These are phyloP conservation scores for Gyrodon lividus DNA, from an alignment of 768 basidiomycete species.

Conservation along the genomic window DNA sequence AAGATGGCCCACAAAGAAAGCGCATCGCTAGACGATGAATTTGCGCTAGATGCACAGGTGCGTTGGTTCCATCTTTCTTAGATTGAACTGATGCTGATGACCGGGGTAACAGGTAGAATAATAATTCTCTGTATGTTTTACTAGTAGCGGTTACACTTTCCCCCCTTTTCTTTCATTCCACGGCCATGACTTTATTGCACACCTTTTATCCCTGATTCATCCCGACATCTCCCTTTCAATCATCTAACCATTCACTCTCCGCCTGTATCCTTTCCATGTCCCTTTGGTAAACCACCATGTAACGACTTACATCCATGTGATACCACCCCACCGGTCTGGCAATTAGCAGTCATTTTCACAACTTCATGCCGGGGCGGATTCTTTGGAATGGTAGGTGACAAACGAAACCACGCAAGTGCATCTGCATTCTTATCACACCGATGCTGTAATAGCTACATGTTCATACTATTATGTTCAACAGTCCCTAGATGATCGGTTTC, in stretches of 20 bases:
- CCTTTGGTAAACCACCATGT: conserved; percentile 15
- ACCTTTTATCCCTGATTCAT: conserved; percentile 9
- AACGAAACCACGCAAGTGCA: too few species aligned
- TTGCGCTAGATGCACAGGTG: not conserved
- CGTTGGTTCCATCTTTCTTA: not conserved
- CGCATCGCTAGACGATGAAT: conserved; percentile 61
- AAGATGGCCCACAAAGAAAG: conserved; percentile 74
- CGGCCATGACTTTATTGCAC: conserved; percentile 14
- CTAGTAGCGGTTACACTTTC: conserved; percentile 1
- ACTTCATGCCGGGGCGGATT: not conserved
- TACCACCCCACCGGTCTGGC: not conserved
- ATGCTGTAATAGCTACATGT: too few species aligned
- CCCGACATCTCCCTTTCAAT: not conserved
- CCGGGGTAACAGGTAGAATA: conserved; percentile 8
- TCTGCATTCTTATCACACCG: too few species aligned
- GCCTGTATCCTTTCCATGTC: conserved; percentile 14
- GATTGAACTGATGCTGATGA: not conserved
- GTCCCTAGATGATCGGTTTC: too few species aligned
- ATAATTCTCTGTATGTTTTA: conserved; percentile 10
- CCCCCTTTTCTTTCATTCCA: conserved; percentile 2
- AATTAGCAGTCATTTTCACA: not conserved
- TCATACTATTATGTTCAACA: too few species aligned
- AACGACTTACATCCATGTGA: conserved; percentile 1
- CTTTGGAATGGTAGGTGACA: not conserved
- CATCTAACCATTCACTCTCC: not conserved